A percentile compares a stretch with the other conserved stretches of the same genome.
phyloP scores from a whole-genome alignment of 225 moss, liverwort and hornwort species.

The Lunularia cruciata region DNA sequence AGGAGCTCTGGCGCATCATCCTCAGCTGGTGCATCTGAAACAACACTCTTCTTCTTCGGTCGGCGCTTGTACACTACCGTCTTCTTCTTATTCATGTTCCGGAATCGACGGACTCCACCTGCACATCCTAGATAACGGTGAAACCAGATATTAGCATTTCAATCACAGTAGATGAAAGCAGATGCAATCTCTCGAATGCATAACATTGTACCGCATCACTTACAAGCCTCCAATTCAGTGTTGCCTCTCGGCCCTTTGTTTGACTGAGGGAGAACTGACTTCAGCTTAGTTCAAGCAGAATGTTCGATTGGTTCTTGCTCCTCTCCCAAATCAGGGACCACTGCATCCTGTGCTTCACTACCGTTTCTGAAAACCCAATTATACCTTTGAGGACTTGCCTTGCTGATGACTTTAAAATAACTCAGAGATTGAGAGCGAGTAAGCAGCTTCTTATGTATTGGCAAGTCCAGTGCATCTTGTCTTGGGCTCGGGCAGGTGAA shows the following conservation, averaged over 20 bases:
- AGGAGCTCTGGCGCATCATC: neutral
- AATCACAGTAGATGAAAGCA: neutral
- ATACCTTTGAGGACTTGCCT: no score
- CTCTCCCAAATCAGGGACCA: no score
- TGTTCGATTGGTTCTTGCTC: neutral
- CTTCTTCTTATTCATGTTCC: constrained; percentile 46
- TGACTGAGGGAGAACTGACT: no score
- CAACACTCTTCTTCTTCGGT: constrained; percentile 47
- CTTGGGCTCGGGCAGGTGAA: neutral
- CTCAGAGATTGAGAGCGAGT: neutral
- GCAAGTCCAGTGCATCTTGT: no score
- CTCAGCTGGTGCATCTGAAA: constrained; percentile 2
- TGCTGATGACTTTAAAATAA: neutral
- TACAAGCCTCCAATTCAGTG: neutral
- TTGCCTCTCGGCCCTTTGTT: no score
- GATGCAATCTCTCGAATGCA: neutral
- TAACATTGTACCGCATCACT: neutral
- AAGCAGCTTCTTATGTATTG: no score
- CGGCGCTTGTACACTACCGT: constrained; percentile 82
- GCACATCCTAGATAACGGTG: neutral
- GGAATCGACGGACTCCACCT: neutral
- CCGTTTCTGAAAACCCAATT: neutral
- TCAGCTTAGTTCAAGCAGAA: no score
- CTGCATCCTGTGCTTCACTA: neutral
- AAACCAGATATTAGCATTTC: neutral